Percentiles rank a stretch among this genome's conserved stretches.
These are phyloP conservation scores for Talaromyces rugulosus DNA, from an alignment of 2,329 filamentous ascomycete genomes.

Conservation along the genomic window DNA sequence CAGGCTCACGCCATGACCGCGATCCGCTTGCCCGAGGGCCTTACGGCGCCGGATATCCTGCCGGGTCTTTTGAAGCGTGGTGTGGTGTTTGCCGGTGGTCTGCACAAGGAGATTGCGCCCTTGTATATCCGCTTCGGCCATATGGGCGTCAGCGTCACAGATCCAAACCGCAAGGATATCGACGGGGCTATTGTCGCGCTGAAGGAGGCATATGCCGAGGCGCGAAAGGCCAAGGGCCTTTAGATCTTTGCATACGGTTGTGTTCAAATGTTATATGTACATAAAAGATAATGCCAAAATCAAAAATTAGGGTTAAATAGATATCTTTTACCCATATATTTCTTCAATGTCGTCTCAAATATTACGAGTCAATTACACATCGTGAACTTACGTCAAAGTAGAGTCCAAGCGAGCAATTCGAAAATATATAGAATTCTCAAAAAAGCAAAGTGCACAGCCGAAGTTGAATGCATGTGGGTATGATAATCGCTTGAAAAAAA, in stretches of 20 bases:
- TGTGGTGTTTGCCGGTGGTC: constrained; percentile 88
- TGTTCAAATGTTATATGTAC: neutral
- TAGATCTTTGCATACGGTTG: constrained; percentile 14
- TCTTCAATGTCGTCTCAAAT: neutral
- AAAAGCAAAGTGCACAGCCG: neutral
- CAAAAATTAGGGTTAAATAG: neutral
- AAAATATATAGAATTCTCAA: neutral
- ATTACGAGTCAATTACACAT: neutral
- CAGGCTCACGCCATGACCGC: constrained; percentile 98
- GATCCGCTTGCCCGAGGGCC: constrained; percentile 83
- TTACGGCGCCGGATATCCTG: constrained; percentile 76
- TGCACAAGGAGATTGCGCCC: constrained; percentile 91
- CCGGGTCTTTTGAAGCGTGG: constrained; percentile 81
- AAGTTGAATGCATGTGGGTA: neutral
- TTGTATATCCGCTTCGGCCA: constrained; percentile 96
- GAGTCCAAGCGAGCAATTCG: neutral
- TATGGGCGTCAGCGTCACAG: constrained; percentile 91
- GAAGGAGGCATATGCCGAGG: constrained; percentile 69
- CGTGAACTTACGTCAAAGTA: no score
- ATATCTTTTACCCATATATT: neutral
- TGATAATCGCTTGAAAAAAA: neutral
- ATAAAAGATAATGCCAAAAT: neutral
- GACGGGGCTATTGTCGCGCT: constrained; percentile 78
- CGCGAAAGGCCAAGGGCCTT: constrained; percentile 57
- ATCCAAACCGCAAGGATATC: constrained; percentile 73